Percentiles rank a stretch among this genome's conserved stretches.
These are phyloP conservation scores for Nannochloropsis gaditana DNA, from an alignment of 108 stramenopile species.

Conservation along the genomic window DNA sequence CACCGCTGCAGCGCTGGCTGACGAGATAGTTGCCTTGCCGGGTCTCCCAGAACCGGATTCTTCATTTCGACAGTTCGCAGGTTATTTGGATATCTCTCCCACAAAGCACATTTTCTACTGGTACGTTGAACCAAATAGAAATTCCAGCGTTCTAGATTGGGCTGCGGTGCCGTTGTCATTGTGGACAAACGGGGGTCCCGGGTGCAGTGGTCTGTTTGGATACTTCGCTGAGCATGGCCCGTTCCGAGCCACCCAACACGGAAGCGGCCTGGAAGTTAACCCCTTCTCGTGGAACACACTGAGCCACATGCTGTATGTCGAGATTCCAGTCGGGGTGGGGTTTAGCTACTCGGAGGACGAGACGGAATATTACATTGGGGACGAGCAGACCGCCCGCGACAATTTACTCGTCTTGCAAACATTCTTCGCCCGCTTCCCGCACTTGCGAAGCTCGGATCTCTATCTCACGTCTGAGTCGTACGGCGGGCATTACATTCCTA, in stretches of 20 bases:
- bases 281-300: slow-evolving; percentile 55
- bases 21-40: not conserved
- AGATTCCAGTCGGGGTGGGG: slow-evolving; percentile 36
- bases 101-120: slow-evolving; percentile 33
- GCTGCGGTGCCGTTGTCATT: slow-evolving; percentile 29
- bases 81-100: not conserved
- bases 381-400: slow-evolving; percentile 34
- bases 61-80: not conserved
- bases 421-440: slow-evolving; percentile 25
- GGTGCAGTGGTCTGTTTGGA: slow-evolving; percentile 55
- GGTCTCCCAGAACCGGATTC: not conserved
- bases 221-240: slow-evolving; percentile 56
- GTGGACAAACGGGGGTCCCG: slow-evolving; percentile 58
- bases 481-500: slow-evolving; percentile 49
- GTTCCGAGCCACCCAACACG: slow-evolving; percentile 42
- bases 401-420: slow-evolving; percentile 35
- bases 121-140: slow-evolving; percentile 31
- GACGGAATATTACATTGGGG: slow-evolving; percentile 28
- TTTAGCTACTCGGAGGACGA: slow-evolving; percentile 33
- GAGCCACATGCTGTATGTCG: slow-evolving; percentile 27
- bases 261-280: slow-evolving; percentile 43
- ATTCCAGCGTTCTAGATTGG: not conserved
- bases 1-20: not conserved
- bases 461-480: slow-evolving; percentile 44
- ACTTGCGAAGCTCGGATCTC: not conserved